phyloP scores from a whole-genome alignment of 768 basidiomycete genomes.

The Suillus lakei region DNA sequence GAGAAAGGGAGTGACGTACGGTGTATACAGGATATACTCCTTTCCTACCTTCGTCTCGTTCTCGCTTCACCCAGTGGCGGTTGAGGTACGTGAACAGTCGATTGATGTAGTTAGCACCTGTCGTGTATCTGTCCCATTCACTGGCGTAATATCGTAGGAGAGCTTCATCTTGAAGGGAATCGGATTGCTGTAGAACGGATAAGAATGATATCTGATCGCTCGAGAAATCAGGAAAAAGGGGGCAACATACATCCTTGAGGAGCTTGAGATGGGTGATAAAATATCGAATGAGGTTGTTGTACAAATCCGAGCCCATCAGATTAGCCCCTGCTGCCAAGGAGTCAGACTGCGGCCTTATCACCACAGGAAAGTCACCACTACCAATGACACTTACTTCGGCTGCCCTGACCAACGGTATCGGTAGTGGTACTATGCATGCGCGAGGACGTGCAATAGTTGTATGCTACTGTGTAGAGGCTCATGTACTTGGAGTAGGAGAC shows the following conservation, averaged over 20 bases:
- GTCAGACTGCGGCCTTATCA: constrained; percentile 20
- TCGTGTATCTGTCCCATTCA: constrained; percentile 98
- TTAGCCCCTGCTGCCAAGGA: constrained; percentile 79
- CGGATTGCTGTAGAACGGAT: constrained; percentile 62
- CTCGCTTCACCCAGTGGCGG: constrained; percentile 98
- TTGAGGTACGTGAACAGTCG: constrained; percentile 97
- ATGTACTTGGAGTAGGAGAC: constrained; percentile 91
- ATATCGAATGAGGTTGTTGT: constrained; percentile 92
- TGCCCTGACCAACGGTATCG: constrained; percentile 37
- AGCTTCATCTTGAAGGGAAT: constrained; percentile 82
- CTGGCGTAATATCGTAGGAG: constrained; percentile 88
- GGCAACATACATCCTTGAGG: constrained; percentile 59
- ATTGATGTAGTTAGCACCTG: constrained; percentile 96
- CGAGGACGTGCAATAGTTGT: constrained; percentile 96
- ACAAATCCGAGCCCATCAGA: constrained; percentile 96
- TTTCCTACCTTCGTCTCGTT: constrained; percentile 95
- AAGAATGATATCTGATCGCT: constrained; percentile 6
- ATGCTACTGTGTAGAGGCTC: constrained; percentile 89
- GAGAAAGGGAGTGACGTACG: constrained; percentile 48
- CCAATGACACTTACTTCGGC: constrained; percentile 57
- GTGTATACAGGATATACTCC: constrained; percentile 96
- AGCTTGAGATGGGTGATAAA: constrained; percentile 81
- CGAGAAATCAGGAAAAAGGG: constrained; percentile 20
- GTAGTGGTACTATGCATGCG: constrained; percentile 65
- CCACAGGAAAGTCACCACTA: constrained; percentile 12